Evolutionary conservation across 2,329 filamentous ascomycete species (phyloP).

Genomic region (Ceratocystis huliohia): DNA sequence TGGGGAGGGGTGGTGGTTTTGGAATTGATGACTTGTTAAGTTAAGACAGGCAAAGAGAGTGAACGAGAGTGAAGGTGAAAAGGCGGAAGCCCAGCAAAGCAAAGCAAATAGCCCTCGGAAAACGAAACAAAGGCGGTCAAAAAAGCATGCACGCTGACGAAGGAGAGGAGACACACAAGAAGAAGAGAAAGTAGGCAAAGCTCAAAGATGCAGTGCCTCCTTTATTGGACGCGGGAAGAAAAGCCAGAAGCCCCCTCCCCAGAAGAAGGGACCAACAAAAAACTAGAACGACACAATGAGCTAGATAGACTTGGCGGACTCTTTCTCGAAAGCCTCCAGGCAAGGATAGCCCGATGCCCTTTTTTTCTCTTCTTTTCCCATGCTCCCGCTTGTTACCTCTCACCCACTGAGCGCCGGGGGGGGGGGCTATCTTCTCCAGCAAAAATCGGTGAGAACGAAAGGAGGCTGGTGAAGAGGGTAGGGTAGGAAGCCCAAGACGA

Average conservation of each 20-base stretch:
- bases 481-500: not conserved
- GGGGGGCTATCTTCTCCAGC: not conserved
- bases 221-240: not conserved
- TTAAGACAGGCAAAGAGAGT: too few relatives aligned
- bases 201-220: not conserved
- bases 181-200: not conserved
- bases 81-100: not conserved
- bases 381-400: too few relatives aligned
- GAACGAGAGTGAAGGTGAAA: too few relatives aligned
- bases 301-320: not conserved
- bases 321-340: conserved; percentile 1
- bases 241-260: not conserved
- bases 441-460: conserved; percentile 3
- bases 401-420: not conserved
- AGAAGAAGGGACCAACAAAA: not conserved
- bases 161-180: not conserved
- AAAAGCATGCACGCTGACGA: conserved; percentile 6
- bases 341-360: not conserved
- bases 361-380: not conserved
- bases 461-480: not conserved
- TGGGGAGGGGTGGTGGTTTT: too few relatives aligned
- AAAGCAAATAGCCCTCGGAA: not conserved
- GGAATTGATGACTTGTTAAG: too few relatives aligned
- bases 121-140: conserved; percentile 4
- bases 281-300: not conserved